Percentiles rank a stretch among this genome's conserved stretches.
These are phyloP conservation scores for Cystoderma amianthinum DNA, from an alignment of 768 basidiomycete genomes.

Conservation along the genomic window DNA sequence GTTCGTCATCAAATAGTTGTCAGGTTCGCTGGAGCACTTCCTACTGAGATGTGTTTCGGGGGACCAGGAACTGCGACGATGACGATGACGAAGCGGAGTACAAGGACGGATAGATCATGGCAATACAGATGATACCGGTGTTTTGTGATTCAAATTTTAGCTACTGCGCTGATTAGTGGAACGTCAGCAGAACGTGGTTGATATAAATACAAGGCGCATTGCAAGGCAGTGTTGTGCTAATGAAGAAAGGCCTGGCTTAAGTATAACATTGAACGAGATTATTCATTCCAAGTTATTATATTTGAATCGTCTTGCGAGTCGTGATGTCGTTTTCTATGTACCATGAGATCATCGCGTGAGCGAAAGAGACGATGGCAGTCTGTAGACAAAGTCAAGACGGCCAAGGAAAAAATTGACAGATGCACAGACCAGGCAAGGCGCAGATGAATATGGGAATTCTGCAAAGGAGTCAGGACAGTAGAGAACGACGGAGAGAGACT, in stretches of 20 bases:
- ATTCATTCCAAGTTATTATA: constrained; percentile 74
- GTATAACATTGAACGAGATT: too few relatives aligned
- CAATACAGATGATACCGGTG: too few relatives aligned
- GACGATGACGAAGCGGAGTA: too few relatives aligned
- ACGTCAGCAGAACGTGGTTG: too few relatives aligned
- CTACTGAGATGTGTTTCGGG: too few relatives aligned
- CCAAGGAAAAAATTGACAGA: background rate
- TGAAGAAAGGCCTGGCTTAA: background rate
- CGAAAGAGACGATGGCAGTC: constrained; percentile 72
- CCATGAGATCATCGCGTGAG: constrained; percentile 58
- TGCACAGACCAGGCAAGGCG: constrained; percentile 43
- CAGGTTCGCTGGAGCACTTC: too few relatives aligned
- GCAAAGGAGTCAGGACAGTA: constrained; percentile 1
- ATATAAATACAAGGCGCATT: too few relatives aligned
- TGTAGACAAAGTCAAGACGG: constrained; percentile 12
- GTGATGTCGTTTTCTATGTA: constrained; percentile 72
- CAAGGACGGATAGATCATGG: too few relatives aligned
- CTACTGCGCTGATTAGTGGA: too few relatives aligned
- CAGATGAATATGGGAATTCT: constrained; percentile 85
- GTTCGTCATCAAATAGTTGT: too few relatives aligned
- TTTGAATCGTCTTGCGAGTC: constrained; percentile 41
- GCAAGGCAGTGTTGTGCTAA: background rate
- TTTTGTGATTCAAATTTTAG: too few relatives aligned
- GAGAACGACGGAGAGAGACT: background rate
- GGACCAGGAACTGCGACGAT: too few relatives aligned